These are phyloP conservation scores for Didymella sp. DNA, from an alignment of 2,329 filamentous ascomycete species.

Conservation along the genomic window DNA sequence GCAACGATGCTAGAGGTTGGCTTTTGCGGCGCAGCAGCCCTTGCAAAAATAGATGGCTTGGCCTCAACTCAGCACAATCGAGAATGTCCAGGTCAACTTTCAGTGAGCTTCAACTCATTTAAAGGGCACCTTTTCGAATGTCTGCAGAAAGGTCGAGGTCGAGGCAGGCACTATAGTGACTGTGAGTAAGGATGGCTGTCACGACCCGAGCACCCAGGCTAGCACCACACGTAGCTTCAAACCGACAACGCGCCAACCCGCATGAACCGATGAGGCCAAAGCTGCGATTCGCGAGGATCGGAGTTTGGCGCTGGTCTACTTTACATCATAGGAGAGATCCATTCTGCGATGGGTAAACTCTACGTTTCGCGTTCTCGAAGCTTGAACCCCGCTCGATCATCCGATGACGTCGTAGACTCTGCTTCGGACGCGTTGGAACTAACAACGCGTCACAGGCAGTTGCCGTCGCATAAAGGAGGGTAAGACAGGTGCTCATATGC, in stretches of 20 bases:
- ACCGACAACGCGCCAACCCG: background rate
- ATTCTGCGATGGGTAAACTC: background rate
- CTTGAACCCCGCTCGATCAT: constrained; percentile 12
- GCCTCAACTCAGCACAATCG: constrained; percentile 5
- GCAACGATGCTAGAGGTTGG: background rate
- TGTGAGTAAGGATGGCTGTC: background rate
- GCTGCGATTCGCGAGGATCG: background rate
- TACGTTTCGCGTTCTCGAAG: constrained; percentile 5
- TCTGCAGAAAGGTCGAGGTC: background rate
- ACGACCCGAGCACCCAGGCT: too few species aligned
- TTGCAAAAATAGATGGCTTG: constrained; percentile 8
- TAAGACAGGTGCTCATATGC: background rate
- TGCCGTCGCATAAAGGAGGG: constrained; percentile 11
- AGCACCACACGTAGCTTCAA: background rate
- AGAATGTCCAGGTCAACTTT: background rate
- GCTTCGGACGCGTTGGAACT: constrained; percentile 5
- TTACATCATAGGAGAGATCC: constrained; percentile 8
- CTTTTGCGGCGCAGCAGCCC: constrained; percentile 7
- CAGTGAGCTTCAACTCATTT: background rate
- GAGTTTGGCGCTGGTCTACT: background rate
- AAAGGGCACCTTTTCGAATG: background rate
- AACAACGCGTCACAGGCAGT: constrained; percentile 3
- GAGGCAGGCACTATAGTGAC: background rate
- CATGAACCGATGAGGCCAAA: background rate
- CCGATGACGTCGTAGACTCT: constrained; percentile 20